phyloP scores from a whole-genome alignment of 352 stramenopile genomes.

The Pythium apleroticum region DNA sequence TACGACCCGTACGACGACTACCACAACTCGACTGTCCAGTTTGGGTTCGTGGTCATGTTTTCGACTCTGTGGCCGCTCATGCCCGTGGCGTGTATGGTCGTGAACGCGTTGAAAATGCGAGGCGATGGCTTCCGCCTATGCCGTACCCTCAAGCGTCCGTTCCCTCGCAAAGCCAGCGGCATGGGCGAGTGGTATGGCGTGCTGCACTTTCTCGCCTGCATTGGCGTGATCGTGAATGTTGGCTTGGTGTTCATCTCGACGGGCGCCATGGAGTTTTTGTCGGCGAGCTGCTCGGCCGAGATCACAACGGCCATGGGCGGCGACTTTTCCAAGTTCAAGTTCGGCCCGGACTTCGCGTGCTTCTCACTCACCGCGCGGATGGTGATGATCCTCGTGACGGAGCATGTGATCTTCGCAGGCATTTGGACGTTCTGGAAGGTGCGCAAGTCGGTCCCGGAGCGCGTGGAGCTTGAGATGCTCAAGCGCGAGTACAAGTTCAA shows the following conservation, averaged over 20 bases:
- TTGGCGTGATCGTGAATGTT: slow-evolving; percentile 76
- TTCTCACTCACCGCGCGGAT: slow-evolving; percentile 75
- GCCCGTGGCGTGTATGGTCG: slow-evolving; percentile 69
- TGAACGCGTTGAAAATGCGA: slow-evolving; percentile 81
- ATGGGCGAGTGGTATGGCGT: slow-evolving; percentile 78
- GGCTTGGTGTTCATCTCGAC: slow-evolving; percentile 79
- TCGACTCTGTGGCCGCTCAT: slow-evolving; percentile 84
- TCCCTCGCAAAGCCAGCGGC: slow-evolving; percentile 65
- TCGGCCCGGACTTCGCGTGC: slow-evolving; percentile 74
- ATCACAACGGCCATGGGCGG: slow-evolving; percentile 54
- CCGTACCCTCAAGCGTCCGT: slow-evolving; percentile 67
- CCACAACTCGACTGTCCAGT: slow-evolving; percentile 78
- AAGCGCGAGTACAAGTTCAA: slow-evolving; percentile 78
- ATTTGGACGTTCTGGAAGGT: slow-evolving; percentile 77
- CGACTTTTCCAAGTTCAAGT: slow-evolving; percentile 64
- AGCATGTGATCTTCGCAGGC: slow-evolving; percentile 55
- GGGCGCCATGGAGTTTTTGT: slow-evolving; percentile 76
- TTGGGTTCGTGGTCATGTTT: slow-evolving; percentile 87
- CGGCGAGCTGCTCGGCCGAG: slow-evolving; percentile 42
- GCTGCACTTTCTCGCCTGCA: slow-evolving; percentile 63
- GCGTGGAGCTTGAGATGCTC: slow-evolving; percentile 63
- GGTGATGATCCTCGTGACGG: slow-evolving; percentile 77
- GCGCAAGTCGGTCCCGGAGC: slow-evolving; percentile 54
- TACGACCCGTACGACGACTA: slow-evolving; percentile 86
- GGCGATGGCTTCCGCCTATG: slow-evolving; percentile 76